Percentiles rank a stretch among this genome's conserved stretches.
These are phyloP conservation scores for Xylogone sp. DNA, from an alignment of 2,329 filamentous ascomycete genomes.

Conservation along the genomic window DNA sequence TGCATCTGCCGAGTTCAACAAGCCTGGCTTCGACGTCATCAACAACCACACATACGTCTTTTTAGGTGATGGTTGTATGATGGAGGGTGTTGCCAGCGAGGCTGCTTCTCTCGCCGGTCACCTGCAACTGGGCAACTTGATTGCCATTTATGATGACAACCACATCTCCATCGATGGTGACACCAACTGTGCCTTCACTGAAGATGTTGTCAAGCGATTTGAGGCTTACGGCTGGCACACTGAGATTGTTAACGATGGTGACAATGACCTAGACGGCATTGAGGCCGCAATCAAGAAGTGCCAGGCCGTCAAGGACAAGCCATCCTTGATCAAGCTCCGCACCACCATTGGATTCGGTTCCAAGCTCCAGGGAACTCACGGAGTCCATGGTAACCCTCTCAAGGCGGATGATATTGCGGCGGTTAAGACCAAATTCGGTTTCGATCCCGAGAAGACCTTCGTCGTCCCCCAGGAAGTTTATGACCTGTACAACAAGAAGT, in stretches of 20 bases:
- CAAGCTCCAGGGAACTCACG: slow-evolving; percentile 85
- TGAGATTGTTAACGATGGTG: slow-evolving; percentile 78
- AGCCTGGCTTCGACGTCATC: slow-evolving; percentile 84
- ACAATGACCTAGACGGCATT: slow-evolving; percentile 82
- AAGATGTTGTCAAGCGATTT: slow-evolving; percentile 92
- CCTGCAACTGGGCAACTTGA: slow-evolving; percentile 96
- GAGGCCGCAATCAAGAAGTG: slow-evolving; percentile 83
- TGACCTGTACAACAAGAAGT: slow-evolving; percentile 82
- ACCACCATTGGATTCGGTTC: slow-evolving; percentile 98
- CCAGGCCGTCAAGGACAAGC: slow-evolving; percentile 91
- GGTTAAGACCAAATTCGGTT: slow-evolving; percentile 93
- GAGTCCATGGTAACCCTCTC: slow-evolving; percentile 93
- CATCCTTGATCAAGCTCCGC: slow-evolving; percentile 91
- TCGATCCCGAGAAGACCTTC: slow-evolving; percentile 92
- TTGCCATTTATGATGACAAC: slow-evolving; percentile 97
- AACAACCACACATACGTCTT: slow-evolving; percentile 98
- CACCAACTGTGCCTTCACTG: slow-evolving; percentile 94
- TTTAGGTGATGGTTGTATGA: slow-evolving; percentile 96
- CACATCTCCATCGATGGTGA: slow-evolving; percentile 94
- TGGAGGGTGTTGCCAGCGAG: slow-evolving; percentile 96
- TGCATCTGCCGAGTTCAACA: slow-evolving; percentile 90
- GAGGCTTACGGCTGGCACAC: slow-evolving; percentile 97
- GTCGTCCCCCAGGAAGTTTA: slow-evolving; percentile 93
- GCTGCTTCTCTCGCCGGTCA: slow-evolving; percentile 91
- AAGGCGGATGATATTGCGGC: slow-evolving; percentile 92